These are phyloP conservation scores for Ceratorhiza oryzae-sativae DNA, from an alignment of 1,284 basidiomycete species.

Conservation along the genomic window DNA sequence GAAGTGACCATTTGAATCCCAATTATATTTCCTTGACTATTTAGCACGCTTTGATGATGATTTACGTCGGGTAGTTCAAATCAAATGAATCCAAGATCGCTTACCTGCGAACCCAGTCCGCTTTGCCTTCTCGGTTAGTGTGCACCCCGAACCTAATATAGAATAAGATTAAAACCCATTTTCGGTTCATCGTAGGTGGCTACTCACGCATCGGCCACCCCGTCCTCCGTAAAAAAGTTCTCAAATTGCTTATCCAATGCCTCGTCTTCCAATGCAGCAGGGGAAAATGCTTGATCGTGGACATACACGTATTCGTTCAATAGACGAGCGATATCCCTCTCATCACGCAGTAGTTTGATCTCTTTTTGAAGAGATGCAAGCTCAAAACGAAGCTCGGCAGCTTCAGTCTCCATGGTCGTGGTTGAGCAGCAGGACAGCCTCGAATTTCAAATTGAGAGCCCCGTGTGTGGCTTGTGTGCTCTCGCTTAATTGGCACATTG, in stretches of 20 bases:
- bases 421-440: neutral
- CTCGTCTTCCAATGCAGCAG: neutral
- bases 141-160: slow-evolving; percentile 18
- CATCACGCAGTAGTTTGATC: neutral
- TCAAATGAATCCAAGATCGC: neutral
- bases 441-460: neutral
- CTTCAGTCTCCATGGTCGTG: slow-evolving; percentile 10
- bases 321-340: slow-evolving; percentile 23
- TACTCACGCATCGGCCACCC: slow-evolving; percentile 18
- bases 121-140: slow-evolving; percentile 10
- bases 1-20: slow-evolving; percentile 31
- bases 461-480: too few species aligned
- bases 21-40: slow-evolving; percentile 13
- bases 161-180: neutral
- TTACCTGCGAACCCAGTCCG: slow-evolving; percentile 26
- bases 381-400: slow-evolving; percentile 13
- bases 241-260: slow-evolving; percentile 20
- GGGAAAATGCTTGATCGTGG: slow-evolving; percentile 27
- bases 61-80: too few species aligned
- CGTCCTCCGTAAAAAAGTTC: slow-evolving; percentile 23
- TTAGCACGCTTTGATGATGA: neutral
- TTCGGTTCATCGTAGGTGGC: neutral
- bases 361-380: slow-evolving; percentile 2
- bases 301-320: slow-evolving; percentile 29
- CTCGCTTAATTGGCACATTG: too few species aligned